phyloP scores from a whole-genome alignment of 495 filamentous ascomycete genomes.

The Penicillium tannophilum region DNA sequence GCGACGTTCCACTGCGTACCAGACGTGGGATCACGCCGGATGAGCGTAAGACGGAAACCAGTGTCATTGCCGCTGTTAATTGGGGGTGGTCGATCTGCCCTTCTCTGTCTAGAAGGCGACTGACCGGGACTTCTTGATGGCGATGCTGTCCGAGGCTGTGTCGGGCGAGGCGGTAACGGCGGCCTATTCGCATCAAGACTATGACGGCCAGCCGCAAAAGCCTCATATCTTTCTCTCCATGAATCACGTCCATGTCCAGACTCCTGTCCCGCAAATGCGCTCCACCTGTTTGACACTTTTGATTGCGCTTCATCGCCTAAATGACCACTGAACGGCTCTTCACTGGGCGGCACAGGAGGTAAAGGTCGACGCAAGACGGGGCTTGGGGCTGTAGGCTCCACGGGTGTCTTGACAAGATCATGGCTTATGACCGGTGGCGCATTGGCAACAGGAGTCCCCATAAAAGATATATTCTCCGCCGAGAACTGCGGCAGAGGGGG shows the following conservation, averaged over 20 bases:
- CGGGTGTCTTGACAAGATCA: not conserved
- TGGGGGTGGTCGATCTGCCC: not conserved
- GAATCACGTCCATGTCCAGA: conserved; percentile 23
- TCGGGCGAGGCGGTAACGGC: conserved; percentile 34
- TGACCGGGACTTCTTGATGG: conserved; percentile 32
- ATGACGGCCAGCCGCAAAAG: conserved; percentile 27
- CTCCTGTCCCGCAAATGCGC: conserved; percentile 32
- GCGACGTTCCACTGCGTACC: conserved; percentile 90
- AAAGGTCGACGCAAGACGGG: conserved; percentile 28
- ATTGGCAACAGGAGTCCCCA: conserved; percentile 20
- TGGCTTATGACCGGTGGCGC: conserved; percentile 2
- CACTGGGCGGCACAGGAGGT: conserved; percentile 32
- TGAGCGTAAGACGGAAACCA: conserved; percentile 74
- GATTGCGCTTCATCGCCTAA: conserved; percentile 11
- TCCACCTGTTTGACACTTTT: conserved; percentile 37
- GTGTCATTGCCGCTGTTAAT: conserved; percentile 11
- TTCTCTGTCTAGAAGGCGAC: conserved; percentile 11
- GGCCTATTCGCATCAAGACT: conserved; percentile 40
- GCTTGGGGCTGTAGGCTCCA: conserved; percentile 3
- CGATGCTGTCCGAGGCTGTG: conserved; percentile 28
- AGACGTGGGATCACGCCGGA: conserved; percentile 80
- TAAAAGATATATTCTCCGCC: conserved; percentile 28
- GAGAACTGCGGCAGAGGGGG: conserved; percentile 25
- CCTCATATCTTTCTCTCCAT: conserved; percentile 30
- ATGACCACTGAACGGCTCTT: conserved; percentile 23